Percentiles rank a stretch among this genome's conserved stretches.
Evolutionary conservation across 495 filamentous ascomycete species (phyloP).

Genomic region (Astrothelium subdiscretum): DNA sequence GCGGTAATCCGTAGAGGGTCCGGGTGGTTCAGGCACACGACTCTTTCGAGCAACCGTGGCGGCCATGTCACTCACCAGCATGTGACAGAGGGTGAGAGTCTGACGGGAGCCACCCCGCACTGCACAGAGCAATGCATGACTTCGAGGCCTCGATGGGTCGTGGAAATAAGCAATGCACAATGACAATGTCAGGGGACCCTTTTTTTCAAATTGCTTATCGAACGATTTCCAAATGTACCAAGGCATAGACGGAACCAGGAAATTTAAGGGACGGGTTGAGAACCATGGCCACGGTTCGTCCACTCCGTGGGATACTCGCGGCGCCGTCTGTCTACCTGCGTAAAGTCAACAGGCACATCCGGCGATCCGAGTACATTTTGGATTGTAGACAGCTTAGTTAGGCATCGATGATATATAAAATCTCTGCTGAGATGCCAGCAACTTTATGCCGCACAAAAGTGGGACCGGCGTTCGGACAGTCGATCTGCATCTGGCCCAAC

Average conservation of each 20-base stretch:
- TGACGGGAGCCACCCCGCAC: not conserved
- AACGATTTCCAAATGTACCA: too few species aligned
- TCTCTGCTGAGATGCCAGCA: not conserved
- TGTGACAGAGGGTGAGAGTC: not conserved
- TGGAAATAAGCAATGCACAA: too few species aligned
- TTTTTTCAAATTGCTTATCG: too few species aligned
- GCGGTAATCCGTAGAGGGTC: constrained; percentile 1
- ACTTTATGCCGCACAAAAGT: not conserved
- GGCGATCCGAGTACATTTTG: too few species aligned
- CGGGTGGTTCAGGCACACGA: too few species aligned
- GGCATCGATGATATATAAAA: not conserved
- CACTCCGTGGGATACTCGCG: not conserved
- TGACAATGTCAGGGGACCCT: too few species aligned
- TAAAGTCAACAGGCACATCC: not conserved
- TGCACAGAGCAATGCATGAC: too few species aligned
- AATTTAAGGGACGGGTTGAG: not conserved
- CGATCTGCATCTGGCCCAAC: not conserved
- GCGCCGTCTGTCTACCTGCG: not conserved
- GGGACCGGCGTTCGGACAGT: not conserved
- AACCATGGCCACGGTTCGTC: not conserved
- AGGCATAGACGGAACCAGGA: too few species aligned
- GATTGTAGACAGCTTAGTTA: not conserved
- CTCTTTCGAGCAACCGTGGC: too few species aligned
- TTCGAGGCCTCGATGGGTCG: too few species aligned
- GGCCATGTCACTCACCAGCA: too few species aligned